Percentiles rank a stretch among this genome's conserved stretches.
Conservation (phyloP, 805 yeast genomes). For the Myxozyma neglecta region DNA sequence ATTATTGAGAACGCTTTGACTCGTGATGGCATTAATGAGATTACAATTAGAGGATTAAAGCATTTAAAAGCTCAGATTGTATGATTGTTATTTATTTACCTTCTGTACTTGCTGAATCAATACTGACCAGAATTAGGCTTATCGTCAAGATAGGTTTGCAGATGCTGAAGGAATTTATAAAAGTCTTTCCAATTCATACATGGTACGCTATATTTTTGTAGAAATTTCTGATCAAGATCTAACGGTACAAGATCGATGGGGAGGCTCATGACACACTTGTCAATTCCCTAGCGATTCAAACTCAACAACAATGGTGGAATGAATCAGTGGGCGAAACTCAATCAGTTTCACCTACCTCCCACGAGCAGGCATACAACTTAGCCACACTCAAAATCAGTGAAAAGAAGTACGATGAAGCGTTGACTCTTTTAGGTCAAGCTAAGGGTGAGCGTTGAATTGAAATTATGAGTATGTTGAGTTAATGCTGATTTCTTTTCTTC, state of each 20-base stretch:
- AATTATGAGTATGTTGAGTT: slow-evolving; percentile 10
- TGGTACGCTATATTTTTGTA: background rate
- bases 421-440: slow-evolving; percentile 50
- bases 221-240: background rate
- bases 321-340: background rate
- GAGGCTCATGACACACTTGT: slow-evolving; percentile 56
- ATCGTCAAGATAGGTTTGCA: slow-evolving; percentile 47
- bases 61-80: slow-evolving; percentile 56
- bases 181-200: slow-evolving; percentile 37
- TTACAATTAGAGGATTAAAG: slow-evolving; percentile 42
- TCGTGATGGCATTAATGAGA: background rate
- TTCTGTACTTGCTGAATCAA: background rate
- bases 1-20: slow-evolving; percentile 30
- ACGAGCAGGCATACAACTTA: slow-evolving; percentile 62
- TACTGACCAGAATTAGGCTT: slow-evolving; percentile 37
- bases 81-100: background rate
- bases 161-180: slow-evolving; percentile 50
- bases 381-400: slow-evolving; percentile 53
- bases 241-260: slow-evolving; percentile 39
- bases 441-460: slow-evolving; percentile 43
- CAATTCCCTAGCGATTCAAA: slow-evolving; percentile 62
- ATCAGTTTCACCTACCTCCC: slow-evolving; percentile 38
- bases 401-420: slow-evolving; percentile 45
- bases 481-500: background rate
- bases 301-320: slow-evolving; percentile 44